phyloP scores from a whole-genome alignment of 2,329 filamentous ascomycete species.

The Pestalotiopsis sp. region DNA sequence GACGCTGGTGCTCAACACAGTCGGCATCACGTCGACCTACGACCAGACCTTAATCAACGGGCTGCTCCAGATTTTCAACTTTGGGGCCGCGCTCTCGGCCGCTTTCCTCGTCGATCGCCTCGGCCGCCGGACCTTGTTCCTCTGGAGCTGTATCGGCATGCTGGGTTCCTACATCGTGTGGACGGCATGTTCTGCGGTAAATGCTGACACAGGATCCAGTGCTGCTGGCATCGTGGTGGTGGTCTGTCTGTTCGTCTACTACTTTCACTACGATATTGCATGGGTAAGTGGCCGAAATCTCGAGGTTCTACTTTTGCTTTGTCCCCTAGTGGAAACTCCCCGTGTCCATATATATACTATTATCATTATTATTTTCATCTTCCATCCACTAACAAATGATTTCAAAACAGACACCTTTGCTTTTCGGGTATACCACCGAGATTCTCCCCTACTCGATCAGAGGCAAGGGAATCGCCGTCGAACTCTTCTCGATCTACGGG shows the following conservation, averaged over 20 bases:
- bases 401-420: conserved; percentile 37
- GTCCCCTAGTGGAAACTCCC: too few species aligned
- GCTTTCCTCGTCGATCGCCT: conserved; percentile 43
- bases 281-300: conserved; percentile 22
- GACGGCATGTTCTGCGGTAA: conserved; percentile 40
- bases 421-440: conserved; percentile 44
- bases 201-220: conserved; percentile 24
- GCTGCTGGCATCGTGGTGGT: conserved; percentile 46
- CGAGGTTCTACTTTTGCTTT: too few species aligned
- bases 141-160: conserved; percentile 38
- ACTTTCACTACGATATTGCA: conserved; percentile 45
- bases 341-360: too few species aligned
- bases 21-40: conserved; percentile 35
- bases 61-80: conserved; percentile 35
- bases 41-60: conserved; percentile 41
- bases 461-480: conserved; percentile 34
- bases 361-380: too few species aligned
- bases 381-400: too few species aligned
- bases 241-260: conserved; percentile 49
- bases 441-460: conserved; percentile 40
- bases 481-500: conserved; percentile 24
- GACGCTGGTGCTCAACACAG: conserved; percentile 34
- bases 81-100: conserved; percentile 32
- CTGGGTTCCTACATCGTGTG: conserved; percentile 35
- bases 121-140: conserved; percentile 44